These are phyloP conservation scores for Scenedesmus sp. DNA, from an alignment of 163 green algal genomes.

Conservation along the genomic window DNA sequence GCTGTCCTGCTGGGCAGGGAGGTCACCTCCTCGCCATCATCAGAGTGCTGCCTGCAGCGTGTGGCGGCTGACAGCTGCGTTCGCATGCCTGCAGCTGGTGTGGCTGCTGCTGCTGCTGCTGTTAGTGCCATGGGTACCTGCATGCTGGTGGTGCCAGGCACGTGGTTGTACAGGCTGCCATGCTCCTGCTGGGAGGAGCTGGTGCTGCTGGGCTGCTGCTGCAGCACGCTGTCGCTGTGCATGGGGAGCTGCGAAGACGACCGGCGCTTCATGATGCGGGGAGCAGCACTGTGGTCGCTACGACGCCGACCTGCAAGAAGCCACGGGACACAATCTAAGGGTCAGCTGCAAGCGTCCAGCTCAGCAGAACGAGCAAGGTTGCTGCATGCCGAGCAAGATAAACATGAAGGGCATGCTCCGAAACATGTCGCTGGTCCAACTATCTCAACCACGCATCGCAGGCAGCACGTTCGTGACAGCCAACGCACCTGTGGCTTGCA, in stretches of 20 bases:
- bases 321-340: neutral
- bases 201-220: neutral
- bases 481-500: neutral
- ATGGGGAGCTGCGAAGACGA: neutral
- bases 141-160: neutral
- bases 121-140: neutral
- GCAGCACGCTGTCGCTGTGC: neutral
- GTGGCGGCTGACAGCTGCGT: neutral
- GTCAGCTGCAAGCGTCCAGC: neutral
- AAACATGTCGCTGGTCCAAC: neutral
- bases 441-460: neutral
- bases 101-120: constrained; percentile 13
- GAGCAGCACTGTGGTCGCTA: neutral
- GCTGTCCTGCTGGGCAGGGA: neutral
- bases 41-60: neutral
- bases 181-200: neutral
- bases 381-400: neutral
- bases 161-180: neutral
- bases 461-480: neutral
- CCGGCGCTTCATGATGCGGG: neutral
- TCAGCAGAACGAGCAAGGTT: neutral
- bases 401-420: neutral
- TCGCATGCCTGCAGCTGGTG: neutral
- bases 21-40: neutral
- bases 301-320: neutral